Evolutionary conservation across 129 eudicot genomes (phyloP), one percentile per base, ranked within the genome.

Genomic region (Rutidosis leptorrhynchoides): DNA sequence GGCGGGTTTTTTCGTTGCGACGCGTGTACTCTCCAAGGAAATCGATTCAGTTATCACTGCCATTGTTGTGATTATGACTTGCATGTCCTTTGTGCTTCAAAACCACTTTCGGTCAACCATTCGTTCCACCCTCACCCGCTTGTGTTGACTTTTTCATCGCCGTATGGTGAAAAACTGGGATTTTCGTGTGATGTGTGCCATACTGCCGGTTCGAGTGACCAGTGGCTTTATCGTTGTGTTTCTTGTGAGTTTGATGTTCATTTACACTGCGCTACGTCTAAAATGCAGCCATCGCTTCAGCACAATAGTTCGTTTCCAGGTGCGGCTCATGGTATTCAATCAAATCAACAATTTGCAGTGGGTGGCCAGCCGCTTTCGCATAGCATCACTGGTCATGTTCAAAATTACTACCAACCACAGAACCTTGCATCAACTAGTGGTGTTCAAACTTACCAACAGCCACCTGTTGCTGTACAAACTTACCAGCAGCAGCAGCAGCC

Each of bases 231-330:
- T 61, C 71, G 90, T 0, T 87, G 95, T 52, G 67, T 25, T 10
- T 15, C 78, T 3, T 87, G 90, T 68, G 90, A 70, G 65, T 87
- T 87, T 56, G 95, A 84, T 59, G 85, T 62, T 27, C 95, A 87
- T 62, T 53, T 87, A 75, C 75, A 79, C 11, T 84, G 95, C 6
- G 76, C 85, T 19, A 72, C 74, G 0, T 66, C 60, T 2, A 71
- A 69, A 37, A 26, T 15, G 24, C 63, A 37, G 48, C 61, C 64
- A 2, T 3, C 30, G 1, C 71, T 77, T 4, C 86, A 78, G 23
- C 84, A 69, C 17, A 70, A 58, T 23, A 67, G 62, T 25, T 69
- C 80, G n/a, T 57, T 60, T 19, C 75, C 83, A 0, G 65, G 56
- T 9, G 42, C 51, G 33, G 23, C 17, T 56, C 28, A 48, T 15